Evolutionary conservation across 2,329 filamentous ascomycete genomes (phyloP).

Genomic region (Fusarium xyrophilum): DNA sequence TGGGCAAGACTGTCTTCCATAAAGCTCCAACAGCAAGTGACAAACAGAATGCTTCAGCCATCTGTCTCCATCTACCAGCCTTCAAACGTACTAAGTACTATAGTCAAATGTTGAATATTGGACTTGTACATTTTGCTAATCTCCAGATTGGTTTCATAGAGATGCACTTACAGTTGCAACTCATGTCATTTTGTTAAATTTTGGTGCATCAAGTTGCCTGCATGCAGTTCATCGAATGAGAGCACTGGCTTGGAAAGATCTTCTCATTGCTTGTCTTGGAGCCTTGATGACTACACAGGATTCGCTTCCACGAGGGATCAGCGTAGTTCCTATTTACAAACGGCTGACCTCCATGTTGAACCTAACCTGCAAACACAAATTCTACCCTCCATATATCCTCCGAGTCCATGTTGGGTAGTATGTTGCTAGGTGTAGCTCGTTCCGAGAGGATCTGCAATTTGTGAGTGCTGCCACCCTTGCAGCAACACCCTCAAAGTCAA

Average conservation of each 20-base stretch:
- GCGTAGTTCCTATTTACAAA: constrained; percentile 7
- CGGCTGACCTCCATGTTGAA: background rate
- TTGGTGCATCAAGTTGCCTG: background rate
- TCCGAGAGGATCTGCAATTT: constrained; percentile 44
- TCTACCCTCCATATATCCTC: background rate
- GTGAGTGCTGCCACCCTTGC: constrained; percentile 42
- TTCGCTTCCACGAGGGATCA: constrained; percentile 13
- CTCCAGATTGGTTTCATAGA: background rate
- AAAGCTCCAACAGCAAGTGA: background rate
- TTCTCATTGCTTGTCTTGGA: constrained; percentile 22
- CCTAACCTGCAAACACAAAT: background rate
- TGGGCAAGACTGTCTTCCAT: background rate
- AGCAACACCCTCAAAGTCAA: constrained; percentile 42
- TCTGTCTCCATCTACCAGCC: background rate
- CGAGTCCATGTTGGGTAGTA: background rate
- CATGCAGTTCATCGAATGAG: background rate
- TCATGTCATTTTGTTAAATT: background rate
- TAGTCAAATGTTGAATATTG: background rate
- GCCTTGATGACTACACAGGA: constrained; percentile 22
- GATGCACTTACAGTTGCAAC: background rate
- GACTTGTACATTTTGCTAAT: background rate
- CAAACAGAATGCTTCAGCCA: background rate
- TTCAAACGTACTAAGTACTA: background rate
- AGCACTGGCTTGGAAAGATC: constrained; percentile 15
- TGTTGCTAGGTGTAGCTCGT: constrained; percentile 41